Conservation (phyloP, 371 early-diverging fungal genomes). For the Mortierella sp. region DNA sequence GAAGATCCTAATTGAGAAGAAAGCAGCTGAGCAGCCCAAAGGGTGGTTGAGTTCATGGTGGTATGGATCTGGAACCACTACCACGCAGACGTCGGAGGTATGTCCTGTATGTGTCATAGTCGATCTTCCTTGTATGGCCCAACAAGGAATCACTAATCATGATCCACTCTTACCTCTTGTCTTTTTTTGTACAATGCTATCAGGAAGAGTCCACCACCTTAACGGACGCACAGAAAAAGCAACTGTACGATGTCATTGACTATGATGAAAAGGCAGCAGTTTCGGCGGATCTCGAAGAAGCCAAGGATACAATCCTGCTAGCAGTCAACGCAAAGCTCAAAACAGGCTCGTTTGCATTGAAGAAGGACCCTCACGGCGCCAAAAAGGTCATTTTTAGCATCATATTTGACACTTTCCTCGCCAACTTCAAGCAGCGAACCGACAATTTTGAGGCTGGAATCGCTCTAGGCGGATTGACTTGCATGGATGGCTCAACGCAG, state of each 20-base stretch:
- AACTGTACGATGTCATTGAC: conserved; percentile 95
- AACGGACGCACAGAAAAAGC: conserved; percentile 82
- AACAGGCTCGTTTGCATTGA: conserved; percentile 87
- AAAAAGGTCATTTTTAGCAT: conserved; percentile 69
- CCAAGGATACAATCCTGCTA: conserved; percentile 82
- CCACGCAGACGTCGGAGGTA: conserved; percentile 25
- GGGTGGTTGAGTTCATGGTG: conserved; percentile 79
- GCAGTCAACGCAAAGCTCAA: conserved; percentile 77
- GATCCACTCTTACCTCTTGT: too few relatives aligned
- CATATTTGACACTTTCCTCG: conserved; percentile 73
- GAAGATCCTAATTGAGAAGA: conserved; percentile 72
- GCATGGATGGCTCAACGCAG: conserved; percentile 83
- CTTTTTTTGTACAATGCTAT: conserved; percentile 12
- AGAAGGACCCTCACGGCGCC: conserved; percentile 69
- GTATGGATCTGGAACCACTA: conserved; percentile 55
- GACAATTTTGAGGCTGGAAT: conserved; percentile 78
- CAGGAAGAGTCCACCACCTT: conserved; percentile 59
- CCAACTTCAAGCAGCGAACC: conserved; percentile 71
- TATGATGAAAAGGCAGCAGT: conserved; percentile 85
- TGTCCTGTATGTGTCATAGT: neutral
- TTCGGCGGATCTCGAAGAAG: conserved; percentile 73
- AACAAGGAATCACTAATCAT: neutral
- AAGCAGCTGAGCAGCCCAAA: conserved; percentile 46
- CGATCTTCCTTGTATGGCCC: neutral
- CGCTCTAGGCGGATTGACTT: conserved; percentile 79